Evolutionary conservation across 2,329 filamentous ascomycete genomes (phyloP).

Genomic region (Chrysoporthe austroafricana): DNA sequence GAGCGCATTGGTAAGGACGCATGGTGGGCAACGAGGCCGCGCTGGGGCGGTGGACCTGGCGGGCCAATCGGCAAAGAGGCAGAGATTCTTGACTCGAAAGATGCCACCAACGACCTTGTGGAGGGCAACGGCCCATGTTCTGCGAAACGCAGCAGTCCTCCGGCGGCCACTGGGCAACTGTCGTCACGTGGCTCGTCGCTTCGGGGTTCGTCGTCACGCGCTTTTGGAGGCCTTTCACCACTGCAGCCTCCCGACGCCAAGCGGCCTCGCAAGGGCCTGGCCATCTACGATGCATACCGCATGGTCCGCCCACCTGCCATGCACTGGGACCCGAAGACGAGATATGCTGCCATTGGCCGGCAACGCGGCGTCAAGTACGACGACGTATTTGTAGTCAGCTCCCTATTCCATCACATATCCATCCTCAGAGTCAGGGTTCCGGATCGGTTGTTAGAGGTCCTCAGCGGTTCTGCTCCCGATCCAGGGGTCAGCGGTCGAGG

Average conservation of each 20-base stretch:
- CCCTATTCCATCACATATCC: conserved; percentile 64
- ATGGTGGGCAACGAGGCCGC: conserved; percentile 65
- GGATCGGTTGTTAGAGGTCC: conserved; percentile 52
- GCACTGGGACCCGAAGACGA: conserved; percentile 64
- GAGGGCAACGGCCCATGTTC: conserved; percentile 6
- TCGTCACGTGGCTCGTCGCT: neutral
- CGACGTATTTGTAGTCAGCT: conserved; percentile 65
- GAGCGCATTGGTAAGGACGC: conserved; percentile 59
- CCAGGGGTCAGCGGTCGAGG: conserved; percentile 50
- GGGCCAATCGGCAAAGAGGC: conserved; percentile 65
- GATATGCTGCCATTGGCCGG: conserved; percentile 62
- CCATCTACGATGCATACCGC: conserved; percentile 66
- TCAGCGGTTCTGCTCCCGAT: conserved; percentile 49
- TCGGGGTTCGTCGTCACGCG: neutral
- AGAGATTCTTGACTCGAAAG: conserved; percentile 43
- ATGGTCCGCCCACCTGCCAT: conserved; percentile 61
- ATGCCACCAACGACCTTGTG: conserved; percentile 25
- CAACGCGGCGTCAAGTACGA: conserved; percentile 53
- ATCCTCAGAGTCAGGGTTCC: conserved; percentile 64
- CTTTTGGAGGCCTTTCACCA: conserved; percentile 26
- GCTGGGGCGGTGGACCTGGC: conserved; percentile 67
- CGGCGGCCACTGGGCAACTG: neutral
- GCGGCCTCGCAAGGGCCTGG: conserved; percentile 58
- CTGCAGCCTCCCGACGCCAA: conserved; percentile 42
- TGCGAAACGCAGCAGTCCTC: neutral